A percentile compares a stretch with the other conserved stretches of the same genome.
Conservation (phyloP, 192 early-diverging fungal genomes). For the Backusella tuberculispora region DNA sequence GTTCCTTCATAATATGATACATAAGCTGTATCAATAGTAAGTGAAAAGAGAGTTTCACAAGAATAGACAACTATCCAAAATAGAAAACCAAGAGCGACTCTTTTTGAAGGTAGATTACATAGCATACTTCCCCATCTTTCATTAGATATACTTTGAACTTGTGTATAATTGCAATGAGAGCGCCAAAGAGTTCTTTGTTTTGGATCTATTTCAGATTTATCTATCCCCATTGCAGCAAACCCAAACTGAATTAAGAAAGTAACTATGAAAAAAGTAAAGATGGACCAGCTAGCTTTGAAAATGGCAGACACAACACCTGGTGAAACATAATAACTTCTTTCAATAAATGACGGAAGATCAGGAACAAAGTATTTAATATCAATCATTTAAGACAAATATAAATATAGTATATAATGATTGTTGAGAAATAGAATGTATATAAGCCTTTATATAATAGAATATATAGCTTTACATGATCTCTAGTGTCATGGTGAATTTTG, state of each 20-base stretch:
- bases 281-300: background rate
- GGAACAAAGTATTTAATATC: background rate
- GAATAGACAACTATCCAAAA: background rate
- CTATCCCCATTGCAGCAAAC: background rate
- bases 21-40: background rate
- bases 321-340: background rate
- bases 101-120: background rate
- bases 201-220: background rate
- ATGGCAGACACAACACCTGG: background rate
- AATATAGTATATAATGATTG: too few relatives aligned
- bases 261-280: background rate
- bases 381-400: too few relatives aligned
- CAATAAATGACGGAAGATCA: background rate
- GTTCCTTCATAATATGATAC: background rate
- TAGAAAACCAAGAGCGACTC: background rate
- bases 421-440: too few relatives aligned
- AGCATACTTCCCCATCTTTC: background rate
- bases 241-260: background rate
- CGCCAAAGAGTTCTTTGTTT: background rate
- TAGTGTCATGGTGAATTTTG: too few relatives aligned
- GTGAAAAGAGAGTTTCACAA: background rate
- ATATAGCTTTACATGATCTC: too few relatives aligned
- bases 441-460: too few relatives aligned
- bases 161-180: background rate
- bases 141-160: background rate